Conservation (phyloP, 495 filamentous ascomycete genomes). For the Penicillium nucicola region DNA sequence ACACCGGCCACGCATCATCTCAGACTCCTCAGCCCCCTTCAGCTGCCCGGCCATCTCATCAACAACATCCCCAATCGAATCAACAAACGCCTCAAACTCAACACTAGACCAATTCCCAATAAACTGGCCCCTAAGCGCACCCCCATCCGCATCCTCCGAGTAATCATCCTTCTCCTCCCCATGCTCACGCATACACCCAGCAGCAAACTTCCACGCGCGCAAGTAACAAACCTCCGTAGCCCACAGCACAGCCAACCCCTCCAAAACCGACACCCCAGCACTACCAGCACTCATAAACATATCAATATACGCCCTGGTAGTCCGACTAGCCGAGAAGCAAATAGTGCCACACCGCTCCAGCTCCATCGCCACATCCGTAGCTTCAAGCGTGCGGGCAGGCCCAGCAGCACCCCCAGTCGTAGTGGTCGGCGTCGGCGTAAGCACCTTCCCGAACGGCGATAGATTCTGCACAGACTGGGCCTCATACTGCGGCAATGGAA, state of each 20-base stretch:
- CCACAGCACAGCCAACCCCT: slow-evolving; percentile 70
- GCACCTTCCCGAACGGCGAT: neutral
- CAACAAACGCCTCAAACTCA: slow-evolving; percentile 58
- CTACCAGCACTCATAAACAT: slow-evolving; percentile 51
- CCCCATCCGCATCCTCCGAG: slow-evolving; percentile 53
- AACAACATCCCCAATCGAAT: slow-evolving; percentile 34
- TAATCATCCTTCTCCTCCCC: slow-evolving; percentile 1
- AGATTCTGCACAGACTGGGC: neutral
- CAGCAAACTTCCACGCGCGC: slow-evolving; percentile 57
- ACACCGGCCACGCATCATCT: slow-evolving; percentile 29
- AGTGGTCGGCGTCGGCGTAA: neutral
- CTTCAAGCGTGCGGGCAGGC: neutral
- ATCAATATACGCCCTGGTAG: slow-evolving; percentile 52
- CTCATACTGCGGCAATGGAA: neutral
- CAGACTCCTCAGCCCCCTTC: slow-evolving; percentile 36
- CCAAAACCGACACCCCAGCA: slow-evolving; percentile 47
- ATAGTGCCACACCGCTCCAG: slow-evolving; percentile 6
- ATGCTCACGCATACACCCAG: slow-evolving; percentile 25
- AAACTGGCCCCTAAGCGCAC: slow-evolving; percentile 57
- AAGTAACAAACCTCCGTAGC: slow-evolving; percentile 67
- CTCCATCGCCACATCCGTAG: neutral
- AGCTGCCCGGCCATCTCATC: slow-evolving; percentile 42
- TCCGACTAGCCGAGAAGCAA: slow-evolving; percentile 35
- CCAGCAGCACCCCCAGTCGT: too few species aligned
- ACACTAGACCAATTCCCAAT: slow-evolving; percentile 64